Evolutionary conservation across 352 stramenopile species (phyloP), one percentile per base, ranked within the genome.

Genomic region (Globisporangium sylvaticum): DNA sequence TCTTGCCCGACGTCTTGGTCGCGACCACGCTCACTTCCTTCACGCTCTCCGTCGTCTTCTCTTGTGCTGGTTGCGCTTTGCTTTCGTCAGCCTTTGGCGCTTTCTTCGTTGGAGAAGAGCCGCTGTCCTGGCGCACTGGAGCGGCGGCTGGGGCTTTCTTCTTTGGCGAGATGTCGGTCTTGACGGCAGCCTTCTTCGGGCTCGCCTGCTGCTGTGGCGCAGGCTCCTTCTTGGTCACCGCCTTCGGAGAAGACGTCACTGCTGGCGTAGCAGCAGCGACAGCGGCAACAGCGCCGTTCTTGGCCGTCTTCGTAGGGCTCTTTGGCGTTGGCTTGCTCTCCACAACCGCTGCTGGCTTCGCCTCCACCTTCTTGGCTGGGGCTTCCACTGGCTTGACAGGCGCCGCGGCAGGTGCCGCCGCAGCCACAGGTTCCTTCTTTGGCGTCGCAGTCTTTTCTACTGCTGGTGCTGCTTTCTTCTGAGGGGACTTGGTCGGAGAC

Each of bases 1-100:
- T 62, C 66, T 90, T 91, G 55, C 69, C 81, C 58, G 54, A 69
- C 15, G 58, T 72, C 37, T 75, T 81, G 55, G 75, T 63, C 25
- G 78, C 60, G 22, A 75, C 62, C 14, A 80, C 62, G 39, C 65
- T 78, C 39, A 83, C 72, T 20, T 79, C 66, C 37, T 76, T 81
- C 25, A 56, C 50, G 25, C 4, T 65, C 50, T 65, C 58, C 4
- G 58, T 59, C 1, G 10, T 39, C 65, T 58, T 57, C 65, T 71
- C 59, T 6, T n/a, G 42, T 0, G 53, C 20, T n/a, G 56, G 25
- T 15, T 50, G 34, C 15, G 4, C 39, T 50, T 69, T 64, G 12
- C 4, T 46, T 29, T 75, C 61, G 3, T 42, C 22, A 44, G 37
- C 37, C 29, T 56, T 67, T 15, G 48, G 56, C 0, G 12, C 12